phyloP scores from a whole-genome alignment of 176 grass and related monocot species.

The Eleusine coracana region DNA sequence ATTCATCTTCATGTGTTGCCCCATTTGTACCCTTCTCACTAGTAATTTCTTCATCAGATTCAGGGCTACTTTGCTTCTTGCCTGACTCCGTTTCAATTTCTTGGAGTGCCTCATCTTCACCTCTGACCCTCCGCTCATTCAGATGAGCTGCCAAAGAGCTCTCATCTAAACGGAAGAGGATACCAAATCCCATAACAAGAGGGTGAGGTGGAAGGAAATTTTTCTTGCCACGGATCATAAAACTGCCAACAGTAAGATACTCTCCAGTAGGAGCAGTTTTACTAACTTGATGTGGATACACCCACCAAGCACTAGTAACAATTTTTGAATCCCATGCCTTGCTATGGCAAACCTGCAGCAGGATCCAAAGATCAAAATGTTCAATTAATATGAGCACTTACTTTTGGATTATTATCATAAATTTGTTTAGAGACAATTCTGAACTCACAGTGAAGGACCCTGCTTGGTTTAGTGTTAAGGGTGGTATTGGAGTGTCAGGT shows the following conservation, averaged over 20 bases:
- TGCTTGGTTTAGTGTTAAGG: constrained; percentile 94
- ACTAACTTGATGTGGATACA: constrained; percentile 97
- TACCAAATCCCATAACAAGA: constrained; percentile 96
- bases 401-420: constrained; percentile 23
- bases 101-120: constrained; percentile 74
- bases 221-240: constrained; percentile 98
- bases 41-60: constrained; percentile 50
- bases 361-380: constrained; percentile 16
- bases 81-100: constrained; percentile 45
- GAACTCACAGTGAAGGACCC: constrained; percentile 89
- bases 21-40: constrained; percentile 44
- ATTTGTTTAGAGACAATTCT: constrained; percentile 29
- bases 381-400: constrained; percentile 10
- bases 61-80: constrained; percentile 50
- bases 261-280: constrained; percentile 96
- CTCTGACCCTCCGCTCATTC: constrained; percentile 88
- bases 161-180: constrained; percentile 93
- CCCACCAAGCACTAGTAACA: constrained; percentile 98
- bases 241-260: constrained; percentile 97
- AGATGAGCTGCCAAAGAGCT: constrained; percentile 87
- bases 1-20: constrained; percentile 50
- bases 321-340: constrained; percentile 99
- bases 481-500: constrained; percentile 79
- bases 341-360: constrained; percentile 86
- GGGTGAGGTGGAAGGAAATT: constrained; percentile 88